Evolutionary conservation across 495 filamentous ascomycete genomes (phyloP), one percentile per base, ranked within the genome.

Genomic region (Hypoxylon intermedium): DNA sequence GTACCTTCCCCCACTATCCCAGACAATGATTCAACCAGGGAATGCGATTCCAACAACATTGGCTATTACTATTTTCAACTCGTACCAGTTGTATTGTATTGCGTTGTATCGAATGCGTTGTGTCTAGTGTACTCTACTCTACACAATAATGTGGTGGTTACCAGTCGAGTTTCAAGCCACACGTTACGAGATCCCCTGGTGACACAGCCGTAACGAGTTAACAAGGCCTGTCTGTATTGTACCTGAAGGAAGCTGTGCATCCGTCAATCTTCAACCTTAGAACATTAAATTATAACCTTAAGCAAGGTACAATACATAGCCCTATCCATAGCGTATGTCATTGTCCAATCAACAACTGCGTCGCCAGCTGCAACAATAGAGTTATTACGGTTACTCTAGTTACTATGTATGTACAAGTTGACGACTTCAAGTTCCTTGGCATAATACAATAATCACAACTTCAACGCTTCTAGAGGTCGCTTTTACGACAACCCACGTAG

Each of bases 1-100:
- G n/a, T n/a, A n/a, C n/a, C n/a, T n/a, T n/a, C n/a, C 61, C 54
- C 61, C 61, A 65, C 61, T 59, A 51, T 65, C 45, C 55, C 55
- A 65, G 37, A 16, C 52, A 34, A 38, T 50, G 37, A 40, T 61
- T 55, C 38, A 61, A 55, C 55, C 23, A 42, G 58, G 57, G 30
- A 60, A 42, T 5, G 41, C 58, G 43, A 31, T 12, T n/a, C 19
- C 18, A 9, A 15, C 23, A 1, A 26, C 43, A 60, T 60, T 60
- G 58, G 58, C 44, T 43, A 6, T 45, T 23, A 33, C 31, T 34
- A 12, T n/a, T n/a, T 11, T 37, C n/a, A 15, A 37, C 34, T 3
- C 16, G 3, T 6, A 18, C 36, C 36, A 13, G n/a, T 24, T 16
- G n/a, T n/a, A n/a, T n/a, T n/a, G n/a, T n/a, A n/a, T n/a, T n/a